Evolutionary conservation across 2,329 filamentous ascomycete genomes (phyloP).

Genomic region (Nannizzia gypsea): DNA sequence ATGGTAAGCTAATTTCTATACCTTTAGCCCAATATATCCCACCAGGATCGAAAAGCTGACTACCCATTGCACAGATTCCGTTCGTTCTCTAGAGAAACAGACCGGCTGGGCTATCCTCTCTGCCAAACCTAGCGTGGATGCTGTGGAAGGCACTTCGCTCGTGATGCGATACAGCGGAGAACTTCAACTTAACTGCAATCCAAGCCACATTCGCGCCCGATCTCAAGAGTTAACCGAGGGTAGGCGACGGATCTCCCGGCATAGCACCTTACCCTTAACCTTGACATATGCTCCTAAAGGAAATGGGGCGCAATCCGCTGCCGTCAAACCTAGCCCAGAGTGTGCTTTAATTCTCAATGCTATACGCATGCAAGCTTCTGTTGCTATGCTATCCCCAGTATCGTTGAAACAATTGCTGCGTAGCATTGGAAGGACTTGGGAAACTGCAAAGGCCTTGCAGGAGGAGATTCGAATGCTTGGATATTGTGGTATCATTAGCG

Average conservation of each 20-base stretch:
- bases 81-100: conserved; percentile 29
- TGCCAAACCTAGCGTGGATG: conserved; percentile 22
- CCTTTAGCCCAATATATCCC: neutral
- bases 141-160: conserved; percentile 24
- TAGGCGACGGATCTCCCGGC: conserved; percentile 13
- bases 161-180: conserved; percentile 33
- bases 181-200: conserved; percentile 33
- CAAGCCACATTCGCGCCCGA: conserved; percentile 25
- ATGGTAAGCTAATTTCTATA: conserved; percentile 43
- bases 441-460: conserved; percentile 28
- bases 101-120: conserved; percentile 36
- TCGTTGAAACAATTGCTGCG: conserved; percentile 29
- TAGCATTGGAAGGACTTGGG: conserved; percentile 34
- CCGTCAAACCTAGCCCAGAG: conserved; percentile 24
- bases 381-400: conserved; percentile 26
- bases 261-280: conserved; percentile 19
- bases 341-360: conserved; percentile 33
- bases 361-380: conserved; percentile 27
- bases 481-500: conserved; percentile 34
- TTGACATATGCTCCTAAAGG: conserved; percentile 23
- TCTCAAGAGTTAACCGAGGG: conserved; percentile 17
- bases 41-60: conserved; percentile 1
- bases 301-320: conserved; percentile 8
- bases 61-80: conserved; percentile 22
- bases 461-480: conserved; percentile 35